Conservation (phyloP, 2,329 filamentous ascomycete species). For the Pyricularia sp. region DNA sequence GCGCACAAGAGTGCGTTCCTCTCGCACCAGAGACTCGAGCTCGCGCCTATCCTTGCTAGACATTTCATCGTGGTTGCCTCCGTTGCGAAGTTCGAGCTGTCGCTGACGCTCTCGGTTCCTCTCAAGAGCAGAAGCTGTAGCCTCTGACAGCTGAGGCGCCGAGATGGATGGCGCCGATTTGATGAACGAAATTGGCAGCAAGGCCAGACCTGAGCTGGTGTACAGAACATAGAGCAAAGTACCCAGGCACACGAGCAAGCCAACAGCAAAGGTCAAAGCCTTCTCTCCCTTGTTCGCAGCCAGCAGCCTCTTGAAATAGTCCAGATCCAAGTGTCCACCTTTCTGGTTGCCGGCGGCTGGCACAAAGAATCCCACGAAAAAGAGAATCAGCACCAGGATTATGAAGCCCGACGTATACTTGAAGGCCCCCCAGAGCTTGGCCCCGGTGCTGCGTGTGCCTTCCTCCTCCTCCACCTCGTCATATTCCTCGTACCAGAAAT, state of each 20-base stretch:
- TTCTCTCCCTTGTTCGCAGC: constrained; percentile 86
- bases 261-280: constrained; percentile 80
- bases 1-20: constrained; percentile 86
- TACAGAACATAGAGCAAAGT: constrained; percentile 82
- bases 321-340: constrained; percentile 60
- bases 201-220: constrained; percentile 77
- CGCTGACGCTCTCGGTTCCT: constrained; percentile 85
- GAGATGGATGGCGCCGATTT: constrained; percentile 85
- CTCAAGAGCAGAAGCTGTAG: constrained; percentile 71
- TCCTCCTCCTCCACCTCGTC: constrained; percentile 82
- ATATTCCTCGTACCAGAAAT: constrained; percentile 98
- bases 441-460: constrained; percentile 60
- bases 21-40: constrained; percentile 74
- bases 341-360: constrained; percentile 63
- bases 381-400: constrained; percentile 68
- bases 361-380: constrained; percentile 89
- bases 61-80: constrained; percentile 64
- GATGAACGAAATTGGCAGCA: constrained; percentile 84
- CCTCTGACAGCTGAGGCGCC: constrained; percentile 66
- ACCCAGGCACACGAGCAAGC: constrained; percentile 79
- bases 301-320: constrained; percentile 83
- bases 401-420: constrained; percentile 90
- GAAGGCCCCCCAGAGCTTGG: constrained; percentile 70
- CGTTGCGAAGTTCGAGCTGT: constrained; percentile 78
- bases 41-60: constrained; percentile 82